Conservation (phyloP, 305 asterid genomes). For the Fraxinus baroniana region DNA sequence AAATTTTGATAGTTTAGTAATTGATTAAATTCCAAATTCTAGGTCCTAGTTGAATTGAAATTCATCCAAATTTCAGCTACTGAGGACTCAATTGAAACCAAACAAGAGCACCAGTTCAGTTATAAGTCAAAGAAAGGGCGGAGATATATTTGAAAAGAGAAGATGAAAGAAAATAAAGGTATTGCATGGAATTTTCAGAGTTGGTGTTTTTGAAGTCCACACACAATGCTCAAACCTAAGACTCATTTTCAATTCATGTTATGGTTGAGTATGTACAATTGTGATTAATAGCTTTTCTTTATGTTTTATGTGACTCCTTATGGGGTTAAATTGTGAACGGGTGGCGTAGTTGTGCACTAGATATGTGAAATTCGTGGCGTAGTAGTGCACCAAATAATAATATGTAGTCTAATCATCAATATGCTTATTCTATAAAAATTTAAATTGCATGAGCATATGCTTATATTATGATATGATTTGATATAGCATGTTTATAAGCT, state of each 20-base stretch:
- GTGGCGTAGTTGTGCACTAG: neutral
- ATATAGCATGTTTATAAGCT: neutral
- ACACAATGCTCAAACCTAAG: neutral
- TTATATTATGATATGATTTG: neutral
- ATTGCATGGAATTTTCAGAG: neutral
- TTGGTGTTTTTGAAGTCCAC: neutral
- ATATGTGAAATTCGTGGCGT: neutral
- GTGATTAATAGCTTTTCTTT: neutral
- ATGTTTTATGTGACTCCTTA: neutral
- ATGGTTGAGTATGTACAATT: neutral
- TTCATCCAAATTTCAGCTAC: neutral
- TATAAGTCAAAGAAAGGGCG: neutral
- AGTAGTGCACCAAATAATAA: neutral
- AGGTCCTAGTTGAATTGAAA: neutral
- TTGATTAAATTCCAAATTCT: neutral
- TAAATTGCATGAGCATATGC: neutral
- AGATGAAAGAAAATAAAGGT: neutral
- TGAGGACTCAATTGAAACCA: neutral
- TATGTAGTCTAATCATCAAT: neutral
- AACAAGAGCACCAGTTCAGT: neutral
- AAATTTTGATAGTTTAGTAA: neutral
- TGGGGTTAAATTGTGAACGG: neutral
- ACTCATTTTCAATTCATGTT: neutral
- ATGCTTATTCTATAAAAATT: neutral
- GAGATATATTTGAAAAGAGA: no score